phyloP scores from a whole-genome alignment of 257 asterid genomes.

The Lantana camara region DNA sequence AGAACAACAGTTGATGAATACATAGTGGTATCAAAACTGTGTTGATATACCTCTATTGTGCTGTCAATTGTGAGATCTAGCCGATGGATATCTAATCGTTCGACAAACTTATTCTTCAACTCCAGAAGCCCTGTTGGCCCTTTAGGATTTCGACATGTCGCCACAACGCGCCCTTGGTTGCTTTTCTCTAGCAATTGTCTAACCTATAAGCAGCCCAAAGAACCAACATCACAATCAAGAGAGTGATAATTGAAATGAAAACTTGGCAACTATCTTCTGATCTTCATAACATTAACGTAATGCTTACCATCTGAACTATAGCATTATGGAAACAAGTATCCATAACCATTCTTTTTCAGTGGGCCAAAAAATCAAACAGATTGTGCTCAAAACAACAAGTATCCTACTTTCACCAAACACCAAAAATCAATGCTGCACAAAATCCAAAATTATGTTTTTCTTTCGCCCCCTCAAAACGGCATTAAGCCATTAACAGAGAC shows the following conservation, averaged over 20 bases:
- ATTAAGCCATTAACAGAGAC: too few species aligned
- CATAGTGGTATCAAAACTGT: too few species aligned
- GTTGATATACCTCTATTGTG: slow-evolving; percentile 93
- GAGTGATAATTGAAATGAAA: neutral
- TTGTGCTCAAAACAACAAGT: neutral
- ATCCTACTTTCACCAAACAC: too few species aligned
- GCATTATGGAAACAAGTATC: neutral
- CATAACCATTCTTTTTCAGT: neutral
- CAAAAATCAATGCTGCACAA: neutral
- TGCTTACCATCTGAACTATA: neutral
- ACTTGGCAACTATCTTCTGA: neutral
- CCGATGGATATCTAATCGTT: slow-evolving; percentile 73
- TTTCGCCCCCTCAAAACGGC: too few species aligned
- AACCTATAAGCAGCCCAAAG: slow-evolving; percentile 48
- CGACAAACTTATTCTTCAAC: slow-evolving; percentile 63
- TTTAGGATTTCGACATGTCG: slow-evolving; percentile 87
- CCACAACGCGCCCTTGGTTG: slow-evolving; percentile 62
- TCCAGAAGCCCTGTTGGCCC: slow-evolving; percentile 66
- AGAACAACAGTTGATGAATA: neutral
- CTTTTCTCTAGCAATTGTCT: slow-evolving; percentile 78
- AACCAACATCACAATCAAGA: slow-evolving; percentile 14
- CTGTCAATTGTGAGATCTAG: slow-evolving; percentile 81
- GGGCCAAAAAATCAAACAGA: neutral
- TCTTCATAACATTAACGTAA: neutral
- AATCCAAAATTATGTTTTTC: neutral